Base-by-base conservation (phyloP, 2,329 filamentous ascomycete genomes). In the Penicillium vulpinum region DNA sequence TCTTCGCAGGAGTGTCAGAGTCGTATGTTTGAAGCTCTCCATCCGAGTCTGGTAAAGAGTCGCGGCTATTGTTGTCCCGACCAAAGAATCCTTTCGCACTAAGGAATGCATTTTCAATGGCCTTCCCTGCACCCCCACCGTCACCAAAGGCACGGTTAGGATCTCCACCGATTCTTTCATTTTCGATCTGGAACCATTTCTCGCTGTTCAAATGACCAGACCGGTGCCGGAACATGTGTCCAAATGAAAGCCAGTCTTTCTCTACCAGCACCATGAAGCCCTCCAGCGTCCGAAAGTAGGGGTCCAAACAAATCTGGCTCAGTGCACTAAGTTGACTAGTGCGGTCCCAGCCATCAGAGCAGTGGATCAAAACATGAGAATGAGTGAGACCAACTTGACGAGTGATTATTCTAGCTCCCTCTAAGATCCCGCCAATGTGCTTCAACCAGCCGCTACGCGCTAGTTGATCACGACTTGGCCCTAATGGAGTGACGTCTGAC, bases 231-330 rank as follows among this genome's bases (percentile, higher is more conserved):
- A 99, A 99, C 88, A 96, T 97, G 75, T 99, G 93, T 2, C 94
- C 94, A 76, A 97, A 99, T 0, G 93, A 94, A 13, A 99, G 78
- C 91, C 94, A 99, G 70, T 99, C 94, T 73, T 99, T 99, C 75
- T 99, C 94, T 2, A 99, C 84, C 7, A 99, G 79, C 2, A 96
- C 87, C 65, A 97, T 92, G 73, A 97, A 99, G 0, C 94, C 94
- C 65, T 97, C 89, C 48, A 99, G 80, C 0, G 94, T 97, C 50
- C 94, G 86, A 73, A 92, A 99, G 74, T 96, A 97, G 0, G 94
- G 94, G 70, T 99, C 94, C 9, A 99, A 83, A 80, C 96, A 93
- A 38, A 99, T 83, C 76, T 99, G 92, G 54, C 92, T 88, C 55
- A 99, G 78, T 5, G 92, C 92, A 68, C 92, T 95, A 50, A 99